phyloP scores from a whole-genome alignment of 2,329 filamentous ascomycete genomes.

The Colletotrichum magnum region DNA sequence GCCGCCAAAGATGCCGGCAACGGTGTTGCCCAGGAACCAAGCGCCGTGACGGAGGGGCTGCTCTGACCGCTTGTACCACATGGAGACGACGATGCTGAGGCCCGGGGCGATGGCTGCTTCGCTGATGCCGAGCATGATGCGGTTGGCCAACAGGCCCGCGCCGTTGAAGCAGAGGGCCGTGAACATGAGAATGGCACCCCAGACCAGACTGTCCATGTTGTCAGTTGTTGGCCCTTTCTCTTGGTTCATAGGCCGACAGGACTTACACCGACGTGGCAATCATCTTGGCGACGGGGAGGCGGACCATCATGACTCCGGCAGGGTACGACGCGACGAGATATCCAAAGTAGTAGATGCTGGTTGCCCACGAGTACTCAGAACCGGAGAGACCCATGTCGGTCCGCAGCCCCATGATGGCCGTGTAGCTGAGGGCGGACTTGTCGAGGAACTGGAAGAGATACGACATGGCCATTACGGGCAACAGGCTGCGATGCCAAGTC shows the following conservation, averaged over 20 bases:
- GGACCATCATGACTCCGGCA: conserved; percentile 61
- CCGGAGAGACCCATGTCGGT: conserved; percentile 61
- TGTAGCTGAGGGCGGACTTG: conserved; percentile 54
- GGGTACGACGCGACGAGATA: conserved; percentile 56
- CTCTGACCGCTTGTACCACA: conserved; percentile 54
- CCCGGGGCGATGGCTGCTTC: conserved; percentile 50
- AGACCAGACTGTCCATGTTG: conserved; percentile 38
- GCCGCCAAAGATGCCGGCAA: conserved; percentile 48
- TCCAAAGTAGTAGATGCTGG: conserved; percentile 66
- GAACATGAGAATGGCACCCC: conserved; percentile 44
- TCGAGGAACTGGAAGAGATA: conserved; percentile 34
- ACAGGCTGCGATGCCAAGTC: conserved; percentile 59
- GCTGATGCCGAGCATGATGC: conserved; percentile 51
- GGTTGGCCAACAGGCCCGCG: conserved; percentile 47
- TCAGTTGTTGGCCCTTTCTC: no score
- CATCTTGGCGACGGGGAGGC: conserved; percentile 49
- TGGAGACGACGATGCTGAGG: conserved; percentile 47
- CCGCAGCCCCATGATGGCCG: conserved; percentile 58
- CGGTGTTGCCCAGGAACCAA: conserved; percentile 53
- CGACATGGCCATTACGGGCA: conserved; percentile 61
- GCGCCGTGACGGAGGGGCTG: conserved; percentile 49
- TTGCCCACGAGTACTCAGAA: conserved; percentile 66
- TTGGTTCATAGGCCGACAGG: neutral
- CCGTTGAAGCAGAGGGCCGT: conserved; percentile 46
- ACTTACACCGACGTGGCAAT: conserved; percentile 40